Evolutionary conservation across 2,329 filamentous ascomycete species (phyloP).

Genomic region (Pestalotiopsis sp.): DNA sequence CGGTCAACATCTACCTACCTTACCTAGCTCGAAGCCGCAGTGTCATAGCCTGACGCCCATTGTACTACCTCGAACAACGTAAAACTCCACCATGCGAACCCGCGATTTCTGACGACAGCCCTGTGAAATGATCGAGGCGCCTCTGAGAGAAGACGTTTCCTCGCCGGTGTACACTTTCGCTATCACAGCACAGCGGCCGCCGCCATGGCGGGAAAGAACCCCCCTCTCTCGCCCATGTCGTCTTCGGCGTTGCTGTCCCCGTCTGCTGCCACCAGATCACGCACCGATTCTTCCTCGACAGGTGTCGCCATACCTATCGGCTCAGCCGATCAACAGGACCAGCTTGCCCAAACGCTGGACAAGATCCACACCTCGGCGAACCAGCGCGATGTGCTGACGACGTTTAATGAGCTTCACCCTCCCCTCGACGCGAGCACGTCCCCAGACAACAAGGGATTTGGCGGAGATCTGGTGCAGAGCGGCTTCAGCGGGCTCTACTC

Average conservation of each 20-base stretch:
- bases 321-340: constrained; percentile 67
- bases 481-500: constrained; percentile 89
- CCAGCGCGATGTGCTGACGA: constrained; percentile 80
- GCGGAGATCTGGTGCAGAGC: constrained; percentile 77
- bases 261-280: constrained; percentile 30
- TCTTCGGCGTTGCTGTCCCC: constrained; percentile 35
- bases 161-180: constrained; percentile 10
- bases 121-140: background rate
- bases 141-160: background rate
- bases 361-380: constrained; percentile 90
- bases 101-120: background rate
- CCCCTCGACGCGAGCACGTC: constrained; percentile 60
- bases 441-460: constrained; percentile 68
- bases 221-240: constrained; percentile 28
- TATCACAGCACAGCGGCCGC: background rate
- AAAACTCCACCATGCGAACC: background rate
- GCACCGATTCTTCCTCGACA: constrained; percentile 41
- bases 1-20: background rate
- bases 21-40: background rate
- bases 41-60: background rate
- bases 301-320: constrained; percentile 48
- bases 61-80: background rate
- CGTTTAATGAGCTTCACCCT: constrained; percentile 88
- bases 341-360: constrained; percentile 76
- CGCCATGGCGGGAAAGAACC: constrained; percentile 32